Base-by-base conservation (phyloP, 805 yeast genomes). In the Candida rishiriensis region DNA sequence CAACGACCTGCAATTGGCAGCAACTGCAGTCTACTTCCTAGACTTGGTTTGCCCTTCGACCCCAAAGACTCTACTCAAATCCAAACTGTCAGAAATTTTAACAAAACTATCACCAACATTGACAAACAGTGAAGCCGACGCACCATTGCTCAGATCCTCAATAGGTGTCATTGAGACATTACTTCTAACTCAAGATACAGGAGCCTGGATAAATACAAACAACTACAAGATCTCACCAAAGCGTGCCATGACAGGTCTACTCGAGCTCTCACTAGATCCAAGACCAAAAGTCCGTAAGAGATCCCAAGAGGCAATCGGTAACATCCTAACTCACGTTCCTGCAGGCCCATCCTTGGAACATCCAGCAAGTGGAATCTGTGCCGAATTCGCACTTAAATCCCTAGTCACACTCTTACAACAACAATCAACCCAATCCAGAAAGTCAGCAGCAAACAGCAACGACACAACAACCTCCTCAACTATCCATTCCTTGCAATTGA, bases 241-340 rank as follows among this genome's bases (percentile, higher is more conserved):
- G 59, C 78, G 95, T 71, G 96, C 93, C 36, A 67, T 89, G 46
- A 74, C 76, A 34, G 96, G 91, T 38, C 65, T 90, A 47, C 66
- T 90, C 47, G 88, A 86, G 61, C 72, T 88, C 49, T 79, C 91
- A 0, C 67, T 87, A 36, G 97, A 93, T 64, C 84, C 85, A 38
- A 79, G 98, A 60, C 99, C 99, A 32, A 93, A 93, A 57, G 95
- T 93, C 11, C 80, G 99, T 63, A 88, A 85, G 76, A 83, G 97
- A 70, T 96, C 98, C 1, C 85, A 83, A 56, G 99, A 93, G 46
- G 86, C 97, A 2, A 74, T 93, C n/a, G 67, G 73, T 39, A 74
- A 71, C 3, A 69, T 93, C 29, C 68, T 93, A 48, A 52, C 67
- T 2, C 75, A 75, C 49, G 83, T 86, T 3, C 95, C 96, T 10